These are phyloP conservation scores for Backusella liffmaniae DNA, from an alignment of 192 early-diverging fungal genomes.

Conservation along the genomic window DNA sequence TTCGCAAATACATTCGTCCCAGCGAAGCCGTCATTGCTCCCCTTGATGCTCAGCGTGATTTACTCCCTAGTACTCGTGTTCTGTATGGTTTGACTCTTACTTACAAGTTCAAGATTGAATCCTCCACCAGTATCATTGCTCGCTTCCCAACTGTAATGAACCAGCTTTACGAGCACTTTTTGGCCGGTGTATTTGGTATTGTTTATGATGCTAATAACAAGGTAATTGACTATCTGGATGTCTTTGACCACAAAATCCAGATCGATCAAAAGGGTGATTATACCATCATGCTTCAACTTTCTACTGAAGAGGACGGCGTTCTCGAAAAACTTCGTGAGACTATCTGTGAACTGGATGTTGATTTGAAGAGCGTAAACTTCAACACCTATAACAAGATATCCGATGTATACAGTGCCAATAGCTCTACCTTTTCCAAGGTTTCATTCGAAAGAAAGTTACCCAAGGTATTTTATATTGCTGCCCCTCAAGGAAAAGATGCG, in stretches of 20 bases:
- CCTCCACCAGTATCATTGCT: slow-evolving; percentile 52
- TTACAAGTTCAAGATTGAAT: slow-evolving; percentile 69
- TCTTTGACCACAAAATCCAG: slow-evolving; percentile 69
- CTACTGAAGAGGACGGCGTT: slow-evolving; percentile 59
- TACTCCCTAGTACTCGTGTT: slow-evolving; percentile 61
- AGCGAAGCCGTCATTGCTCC: slow-evolving; percentile 60
- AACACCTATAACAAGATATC: slow-evolving; percentile 53
- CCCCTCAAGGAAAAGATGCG: slow-evolving; percentile 43
- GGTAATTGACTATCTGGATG: slow-evolving; percentile 64
- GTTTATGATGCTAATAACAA: slow-evolving; percentile 84
- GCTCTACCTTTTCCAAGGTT: slow-evolving; percentile 40
- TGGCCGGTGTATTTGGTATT: slow-evolving; percentile 66
- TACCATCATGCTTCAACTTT: slow-evolving; percentile 75
- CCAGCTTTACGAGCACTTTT: slow-evolving; percentile 77
- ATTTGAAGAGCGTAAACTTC: slow-evolving; percentile 54
- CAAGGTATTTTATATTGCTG: slow-evolving; percentile 57
- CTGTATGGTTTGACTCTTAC: slow-evolving; percentile 74
- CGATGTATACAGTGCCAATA: slow-evolving; percentile 50
- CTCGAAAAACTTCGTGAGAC: slow-evolving; percentile 75
- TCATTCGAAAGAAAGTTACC: slow-evolving; percentile 51
- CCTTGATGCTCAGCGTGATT: slow-evolving; percentile 70
- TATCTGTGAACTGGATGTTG: slow-evolving; percentile 64
- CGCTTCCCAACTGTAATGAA: slow-evolving; percentile 60
- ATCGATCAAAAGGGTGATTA: slow-evolving; percentile 83
- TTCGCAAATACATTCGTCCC: slow-evolving; percentile 72